Evolutionary conservation across 352 stramenopile genomes (phyloP).

Genomic region (Phytopythium delawarense): DNA sequence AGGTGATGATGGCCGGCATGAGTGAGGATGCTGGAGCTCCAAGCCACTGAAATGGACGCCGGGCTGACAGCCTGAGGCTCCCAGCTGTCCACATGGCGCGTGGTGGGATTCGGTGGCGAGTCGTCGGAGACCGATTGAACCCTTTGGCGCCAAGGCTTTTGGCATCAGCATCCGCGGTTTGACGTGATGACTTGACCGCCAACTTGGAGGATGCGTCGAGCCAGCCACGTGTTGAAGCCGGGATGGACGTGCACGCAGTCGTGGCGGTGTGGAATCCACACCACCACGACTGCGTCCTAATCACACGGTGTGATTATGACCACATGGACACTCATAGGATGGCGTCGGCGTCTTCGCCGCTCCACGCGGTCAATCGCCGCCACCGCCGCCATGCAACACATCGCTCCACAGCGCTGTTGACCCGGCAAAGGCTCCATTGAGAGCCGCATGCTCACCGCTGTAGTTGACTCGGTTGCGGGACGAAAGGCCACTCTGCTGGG

Average conservation of each 20-base stretch:
- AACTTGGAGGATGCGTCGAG: not conserved
- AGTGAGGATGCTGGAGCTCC: too few relatives aligned
- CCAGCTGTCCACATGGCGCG: too few relatives aligned
- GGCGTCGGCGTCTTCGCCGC: not conserved
- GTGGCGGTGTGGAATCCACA: too few relatives aligned
- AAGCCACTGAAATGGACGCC: too few relatives aligned
- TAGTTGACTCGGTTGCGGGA: not conserved
- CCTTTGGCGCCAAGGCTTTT: too few relatives aligned
- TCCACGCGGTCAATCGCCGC: not conserved
- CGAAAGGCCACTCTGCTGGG: not conserved
- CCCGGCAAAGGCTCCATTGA: too few relatives aligned
- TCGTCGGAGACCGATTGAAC: too few relatives aligned
- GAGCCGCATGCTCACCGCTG: not conserved
- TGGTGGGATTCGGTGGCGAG: too few relatives aligned
- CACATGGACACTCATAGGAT: not conserved
- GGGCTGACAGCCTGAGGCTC: too few relatives aligned
- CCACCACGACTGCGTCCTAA: too few relatives aligned
- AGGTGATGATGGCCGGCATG: not conserved
- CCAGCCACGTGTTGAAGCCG: not conserved
- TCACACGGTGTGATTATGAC: too few relatives aligned
- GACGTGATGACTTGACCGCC: not conserved
- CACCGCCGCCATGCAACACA: too few relatives aligned
- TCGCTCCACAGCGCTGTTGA: not conserved
- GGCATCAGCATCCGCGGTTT: not conserved
- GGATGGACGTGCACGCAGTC: not conserved